Percentiles rank a stretch among this genome's conserved stretches.
Evolutionary conservation across 805 yeast genomes (phyloP).

Genomic region (Candida namnaoensis): DNA sequence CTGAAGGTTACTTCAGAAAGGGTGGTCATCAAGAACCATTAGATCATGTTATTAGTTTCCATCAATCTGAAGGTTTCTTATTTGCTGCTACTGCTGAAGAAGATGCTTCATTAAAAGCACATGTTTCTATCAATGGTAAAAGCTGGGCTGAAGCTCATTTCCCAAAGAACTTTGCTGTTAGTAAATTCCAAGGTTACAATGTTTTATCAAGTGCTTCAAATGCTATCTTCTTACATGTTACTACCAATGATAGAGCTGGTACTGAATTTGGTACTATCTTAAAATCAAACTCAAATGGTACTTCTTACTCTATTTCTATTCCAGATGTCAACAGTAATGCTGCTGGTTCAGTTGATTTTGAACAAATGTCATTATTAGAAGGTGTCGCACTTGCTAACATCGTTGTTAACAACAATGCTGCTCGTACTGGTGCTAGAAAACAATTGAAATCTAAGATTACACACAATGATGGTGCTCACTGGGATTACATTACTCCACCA

Average conservation of each 20-base stretch:
- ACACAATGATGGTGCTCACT: slow-evolving; percentile 86
- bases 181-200: slow-evolving; percentile 65
- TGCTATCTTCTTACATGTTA: slow-evolving; percentile 76
- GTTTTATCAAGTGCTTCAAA: slow-evolving; percentile 65
- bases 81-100: slow-evolving; percentile 59
- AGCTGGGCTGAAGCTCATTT: slow-evolving; percentile 71
- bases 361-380: slow-evolving; percentile 72
- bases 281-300: slow-evolving; percentile 89
- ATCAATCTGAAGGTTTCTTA: slow-evolving; percentile 60
- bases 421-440: slow-evolving; percentile 38
- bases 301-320: slow-evolving; percentile 65
- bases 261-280: slow-evolving; percentile 70
- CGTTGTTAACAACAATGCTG: slow-evolving; percentile 47
- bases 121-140: slow-evolving; percentile 71
- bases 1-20: slow-evolving; percentile 14
- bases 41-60: slow-evolving; percentile 62
- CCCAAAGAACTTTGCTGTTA: slow-evolving; percentile 58
- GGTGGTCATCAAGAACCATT: slow-evolving; percentile 31
- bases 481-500: slow-evolving; percentile 73
- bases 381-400: slow-evolving; percentile 74
- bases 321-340: slow-evolving; percentile 66
- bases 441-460: slow-evolving; percentile 65
- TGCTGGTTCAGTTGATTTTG: slow-evolving; percentile 81
- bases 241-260: slow-evolving; percentile 43
- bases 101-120: slow-evolving; percentile 50